Conservation (phyloP, 441 rosid genomes). For the Gossypium davidsonii region DNA sequence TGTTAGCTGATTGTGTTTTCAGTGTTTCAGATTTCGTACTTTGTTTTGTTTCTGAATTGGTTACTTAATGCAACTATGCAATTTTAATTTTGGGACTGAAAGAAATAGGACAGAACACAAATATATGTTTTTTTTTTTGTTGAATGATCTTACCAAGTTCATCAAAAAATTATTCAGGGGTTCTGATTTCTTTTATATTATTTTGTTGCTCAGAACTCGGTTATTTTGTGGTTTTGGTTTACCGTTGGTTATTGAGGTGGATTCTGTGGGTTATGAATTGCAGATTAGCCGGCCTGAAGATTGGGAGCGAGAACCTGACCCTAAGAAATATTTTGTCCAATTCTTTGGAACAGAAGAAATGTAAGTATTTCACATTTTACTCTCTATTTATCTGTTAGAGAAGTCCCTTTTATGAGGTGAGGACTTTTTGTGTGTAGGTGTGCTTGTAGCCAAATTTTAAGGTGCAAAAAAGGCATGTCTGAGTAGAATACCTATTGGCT, state of each 20-base stretch:
- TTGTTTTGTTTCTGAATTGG: background rate
- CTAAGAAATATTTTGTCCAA: constrained; percentile 84
- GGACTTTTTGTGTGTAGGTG: background rate
- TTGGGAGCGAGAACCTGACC: constrained; percentile 68
- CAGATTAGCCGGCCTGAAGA: constrained; percentile 93
- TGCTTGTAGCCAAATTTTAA: background rate
- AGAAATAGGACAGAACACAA: background rate
- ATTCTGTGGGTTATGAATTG: constrained; percentile 31
- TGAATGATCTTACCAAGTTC: background rate
- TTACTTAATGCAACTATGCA: background rate
- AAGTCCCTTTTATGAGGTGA: no score
- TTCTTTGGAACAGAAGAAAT: constrained; percentile 97
- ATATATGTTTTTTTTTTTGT: background rate
- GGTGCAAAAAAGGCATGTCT: background rate
- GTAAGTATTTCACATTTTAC: constrained; percentile 44
- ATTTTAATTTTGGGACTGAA: background rate
- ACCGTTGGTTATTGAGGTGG: constrained; percentile 13
- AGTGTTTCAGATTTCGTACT: background rate
- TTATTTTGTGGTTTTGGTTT: constrained; percentile 11
- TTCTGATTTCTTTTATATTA: background rate
- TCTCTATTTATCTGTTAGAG: background rate
- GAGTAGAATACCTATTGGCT: background rate
- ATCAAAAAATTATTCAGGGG: background rate
- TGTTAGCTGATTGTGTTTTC: background rate
- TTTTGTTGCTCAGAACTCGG: background rate